Conservation (phyloP, 2,329 filamentous ascomycete species). For the Fragosphaeria purpurea region DNA sequence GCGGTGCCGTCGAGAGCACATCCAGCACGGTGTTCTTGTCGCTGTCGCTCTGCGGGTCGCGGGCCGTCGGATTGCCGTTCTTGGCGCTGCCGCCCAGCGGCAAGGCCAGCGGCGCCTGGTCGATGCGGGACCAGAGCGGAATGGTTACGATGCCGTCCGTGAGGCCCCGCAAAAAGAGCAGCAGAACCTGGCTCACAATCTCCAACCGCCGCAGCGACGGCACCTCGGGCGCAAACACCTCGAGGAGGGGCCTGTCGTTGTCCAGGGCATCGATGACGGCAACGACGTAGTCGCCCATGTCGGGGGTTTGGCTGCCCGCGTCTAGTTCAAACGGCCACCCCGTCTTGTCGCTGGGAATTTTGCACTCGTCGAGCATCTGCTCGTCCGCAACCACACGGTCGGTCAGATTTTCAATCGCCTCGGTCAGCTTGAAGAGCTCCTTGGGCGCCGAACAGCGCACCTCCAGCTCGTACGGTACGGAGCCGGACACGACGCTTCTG, state of each 20-base stretch:
- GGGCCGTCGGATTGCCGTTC: slow-evolving; percentile 1
- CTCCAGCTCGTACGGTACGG: slow-evolving; percentile 45
- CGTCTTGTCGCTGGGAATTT: slow-evolving; percentile 38
- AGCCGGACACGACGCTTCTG: slow-evolving; percentile 20
- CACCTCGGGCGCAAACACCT: slow-evolving; percentile 52
- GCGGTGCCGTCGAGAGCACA: slow-evolving; percentile 58
- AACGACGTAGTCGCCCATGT: slow-evolving; percentile 2
- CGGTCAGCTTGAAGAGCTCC: slow-evolving; percentile 82
- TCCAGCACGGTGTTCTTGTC: slow-evolving; percentile 56
- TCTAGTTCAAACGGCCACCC: slow-evolving; percentile 48
- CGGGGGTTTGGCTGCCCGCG: neutral
- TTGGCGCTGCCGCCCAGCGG: slow-evolving; percentile 16
- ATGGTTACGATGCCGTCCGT: slow-evolving; percentile 69
- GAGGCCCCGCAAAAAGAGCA: slow-evolving; percentile 65
- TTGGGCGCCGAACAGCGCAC: slow-evolving; percentile 73
- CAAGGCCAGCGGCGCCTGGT: slow-evolving; percentile 32
- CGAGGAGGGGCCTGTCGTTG: slow-evolving; percentile 50
- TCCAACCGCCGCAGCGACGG: slow-evolving; percentile 63
- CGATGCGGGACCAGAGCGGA: slow-evolving; percentile 60
- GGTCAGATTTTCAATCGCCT: slow-evolving; percentile 54
- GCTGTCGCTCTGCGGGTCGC: slow-evolving; percentile 24
- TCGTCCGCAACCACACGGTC: slow-evolving; percentile 51
- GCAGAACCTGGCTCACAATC: slow-evolving; percentile 57
- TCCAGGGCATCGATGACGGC: slow-evolving; percentile 60
- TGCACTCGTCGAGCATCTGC: slow-evolving; percentile 47